Evolutionary conservation across 2,329 filamentous ascomycete genomes (phyloP), one percentile per base, ranked within the genome.

Genomic region (Colletotrichum neosansevieriae): DNA sequence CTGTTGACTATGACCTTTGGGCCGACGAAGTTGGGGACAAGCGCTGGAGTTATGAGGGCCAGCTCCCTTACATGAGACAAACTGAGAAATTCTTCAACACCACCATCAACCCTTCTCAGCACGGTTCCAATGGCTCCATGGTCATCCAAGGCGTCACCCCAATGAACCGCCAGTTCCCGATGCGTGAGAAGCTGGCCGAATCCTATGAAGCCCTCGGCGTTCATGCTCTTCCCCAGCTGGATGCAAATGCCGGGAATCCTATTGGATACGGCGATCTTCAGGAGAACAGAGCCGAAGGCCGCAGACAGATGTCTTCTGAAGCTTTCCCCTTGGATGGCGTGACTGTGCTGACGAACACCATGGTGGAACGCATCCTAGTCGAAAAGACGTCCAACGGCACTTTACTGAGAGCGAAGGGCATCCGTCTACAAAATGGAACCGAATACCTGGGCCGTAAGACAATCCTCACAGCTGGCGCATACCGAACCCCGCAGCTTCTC

Each of bases 401-500:
- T 0, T 58, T 13, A 4, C 69, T 57, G 5, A 19, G 17, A 4
- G 73, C 75, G 1, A 74, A 70, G 1, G 76, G 75, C 2, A 71
- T 78, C 42, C 74, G 78, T n/a, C 63, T 76, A 0, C 70, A 73
- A 0, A 67, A 77, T 7, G 75, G 79, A 1, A 76, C 70, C 4
- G 62, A 74, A 12, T 53, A 60, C 47, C 38, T 72, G 67, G 71
- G 75, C 58, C 71, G 74, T 17, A 73, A 80, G 62, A 71, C 84
- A 71, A 78, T 85, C 3, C 74, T 85, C 12, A 80, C 79, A 6
- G 81, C 79, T 3, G 85, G 85, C 2, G 77, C 84, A 13, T 86
- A 85, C 73, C 84, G 83, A 72, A 85, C 82, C 42, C 84, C 85
- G 1, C 81, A 81, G 13, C 81, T 87, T 36, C 78, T 87, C 3